Evolutionary conservation across 768 basidiomycete genomes (phyloP), one percentile per base, ranked within the genome.

Genomic region (Pleurotus cornucopiae): DNA sequence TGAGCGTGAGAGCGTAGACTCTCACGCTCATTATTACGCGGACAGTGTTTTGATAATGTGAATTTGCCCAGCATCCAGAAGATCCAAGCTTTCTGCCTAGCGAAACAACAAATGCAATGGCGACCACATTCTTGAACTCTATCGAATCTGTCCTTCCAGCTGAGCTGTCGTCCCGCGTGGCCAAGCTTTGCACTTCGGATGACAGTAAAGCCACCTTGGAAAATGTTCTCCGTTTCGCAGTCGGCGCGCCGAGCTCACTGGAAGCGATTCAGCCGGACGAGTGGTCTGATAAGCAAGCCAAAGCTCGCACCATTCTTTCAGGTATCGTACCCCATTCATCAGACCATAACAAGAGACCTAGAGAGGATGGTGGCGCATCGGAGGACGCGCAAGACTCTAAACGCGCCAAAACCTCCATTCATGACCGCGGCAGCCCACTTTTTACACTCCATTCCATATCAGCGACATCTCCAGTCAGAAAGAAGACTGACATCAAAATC

Each of bases 391-490:
- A 68, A 21, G 58, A 62, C 23, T 40, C 65, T 7, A 78, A 79
- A 66, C 72, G 75, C 21, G 71, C 48, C 11, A 49, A 67, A 39
- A 21, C 38, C 46, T 16, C 14, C 62, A 9, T 54, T 56, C 41
- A 49, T 43, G 56, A 58, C 58, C 40, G 54, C 30, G 81, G 81
- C 37, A 63, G 68, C 0, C 79, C 84, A 1, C 56, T 79, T 7
- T 85, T 80, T 68, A 81, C 84, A 2, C 71, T 91, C 1, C 82
- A 87, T 40, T 69, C 83, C 14, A 69, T 91, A 41, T 89, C 88
- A 25, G 73, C 78, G n/a, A 82, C 85, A 9, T 83, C 89, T 0
- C 89, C 89, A 9, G 67, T 91, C 51, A 84, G 90, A 51, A 89
- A 88, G 71, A 90, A 89, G 60, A 79, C 86, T 39, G 82, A 91